These are phyloP conservation scores for Ostreobium quekettii DNA, from an alignment of 139 green algal species.

Conservation along the genomic window DNA sequence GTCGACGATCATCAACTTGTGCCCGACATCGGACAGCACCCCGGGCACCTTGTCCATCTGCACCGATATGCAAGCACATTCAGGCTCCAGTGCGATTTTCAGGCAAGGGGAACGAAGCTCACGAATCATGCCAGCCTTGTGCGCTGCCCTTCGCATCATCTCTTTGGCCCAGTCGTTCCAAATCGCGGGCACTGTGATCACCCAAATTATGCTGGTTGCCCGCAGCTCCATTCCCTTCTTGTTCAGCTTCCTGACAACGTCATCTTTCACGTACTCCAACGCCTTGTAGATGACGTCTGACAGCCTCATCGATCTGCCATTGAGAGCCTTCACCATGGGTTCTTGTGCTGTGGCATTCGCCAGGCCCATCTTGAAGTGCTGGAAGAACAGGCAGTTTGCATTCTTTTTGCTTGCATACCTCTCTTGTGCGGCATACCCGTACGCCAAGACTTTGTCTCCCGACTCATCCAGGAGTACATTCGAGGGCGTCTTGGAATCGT, in stretches of 20 bases:
- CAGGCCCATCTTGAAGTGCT: no score
- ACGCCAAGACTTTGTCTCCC: no score
- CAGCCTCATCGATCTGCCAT: not conserved
- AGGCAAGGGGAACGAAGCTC: not conserved
- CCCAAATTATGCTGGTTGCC: not conserved
- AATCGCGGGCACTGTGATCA: not conserved
- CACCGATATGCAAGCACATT: not conserved
- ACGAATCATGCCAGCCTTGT: not conserved
- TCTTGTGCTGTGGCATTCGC: not conserved
- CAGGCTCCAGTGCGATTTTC: no score
- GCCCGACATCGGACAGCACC: not conserved
- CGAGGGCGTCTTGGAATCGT: no score
- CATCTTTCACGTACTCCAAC: not conserved
- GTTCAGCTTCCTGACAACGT: not conserved
- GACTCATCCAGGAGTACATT: no score
- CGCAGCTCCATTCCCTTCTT: not conserved
- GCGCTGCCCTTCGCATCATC: not conserved
- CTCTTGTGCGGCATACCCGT: no score
- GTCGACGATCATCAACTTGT: not conserved
- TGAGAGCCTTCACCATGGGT: not conserved
- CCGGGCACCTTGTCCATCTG: not conserved
- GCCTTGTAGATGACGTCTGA: not conserved
- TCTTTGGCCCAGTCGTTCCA: no score
- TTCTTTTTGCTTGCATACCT: no score
- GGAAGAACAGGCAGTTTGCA: no score